Evolutionary conservation across 768 basidiomycete genomes (phyloP).

Genomic region (Tylopilus sp.): DNA sequence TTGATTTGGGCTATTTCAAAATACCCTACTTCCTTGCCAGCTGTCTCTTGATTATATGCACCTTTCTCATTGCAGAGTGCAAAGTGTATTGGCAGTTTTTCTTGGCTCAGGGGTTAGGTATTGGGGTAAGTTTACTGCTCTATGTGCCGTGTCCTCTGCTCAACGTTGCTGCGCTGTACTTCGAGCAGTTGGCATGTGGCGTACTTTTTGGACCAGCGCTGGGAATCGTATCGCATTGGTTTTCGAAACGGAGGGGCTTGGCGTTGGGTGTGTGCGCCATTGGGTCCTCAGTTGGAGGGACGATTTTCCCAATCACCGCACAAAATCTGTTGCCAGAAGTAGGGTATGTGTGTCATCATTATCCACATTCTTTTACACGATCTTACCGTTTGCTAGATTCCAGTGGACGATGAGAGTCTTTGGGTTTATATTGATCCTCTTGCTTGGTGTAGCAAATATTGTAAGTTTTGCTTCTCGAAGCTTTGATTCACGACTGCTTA

Average conservation of each 20-base stretch:
- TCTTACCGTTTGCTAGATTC: slow-evolving; percentile 44
- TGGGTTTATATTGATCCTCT: slow-evolving; percentile 55
- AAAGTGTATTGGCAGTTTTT: slow-evolving; percentile 75
- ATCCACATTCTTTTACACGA: neutral
- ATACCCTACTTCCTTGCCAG: slow-evolving; percentile 47
- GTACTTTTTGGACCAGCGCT: slow-evolving; percentile 60
- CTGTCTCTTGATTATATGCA: slow-evolving; percentile 47
- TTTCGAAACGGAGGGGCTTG: slow-evolving; percentile 51
- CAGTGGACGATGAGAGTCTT: slow-evolving; percentile 73
- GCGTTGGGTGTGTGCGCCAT: slow-evolving; percentile 62
- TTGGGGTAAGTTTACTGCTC: slow-evolving; percentile 49
- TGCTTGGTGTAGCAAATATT: slow-evolving; percentile 54
- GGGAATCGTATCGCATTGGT: slow-evolving; percentile 70
- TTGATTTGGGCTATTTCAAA: slow-evolving; percentile 69
- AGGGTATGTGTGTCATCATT: slow-evolving; percentile 41
- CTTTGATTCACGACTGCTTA: neutral
- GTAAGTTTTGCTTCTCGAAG: slow-evolving; percentile 22
- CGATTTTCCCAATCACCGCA: slow-evolving; percentile 58
- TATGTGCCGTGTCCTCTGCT: neutral
- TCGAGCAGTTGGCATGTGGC: slow-evolving; percentile 40
- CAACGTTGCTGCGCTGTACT: neutral
- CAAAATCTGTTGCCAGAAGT: slow-evolving; percentile 51
- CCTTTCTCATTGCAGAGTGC: slow-evolving; percentile 70
- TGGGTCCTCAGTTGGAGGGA: slow-evolving; percentile 69
- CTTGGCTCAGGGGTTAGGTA: slow-evolving; percentile 65